phyloP scores from a whole-genome alignment of 148 eudicot species.

The Vaccinium corymbosum region DNA sequence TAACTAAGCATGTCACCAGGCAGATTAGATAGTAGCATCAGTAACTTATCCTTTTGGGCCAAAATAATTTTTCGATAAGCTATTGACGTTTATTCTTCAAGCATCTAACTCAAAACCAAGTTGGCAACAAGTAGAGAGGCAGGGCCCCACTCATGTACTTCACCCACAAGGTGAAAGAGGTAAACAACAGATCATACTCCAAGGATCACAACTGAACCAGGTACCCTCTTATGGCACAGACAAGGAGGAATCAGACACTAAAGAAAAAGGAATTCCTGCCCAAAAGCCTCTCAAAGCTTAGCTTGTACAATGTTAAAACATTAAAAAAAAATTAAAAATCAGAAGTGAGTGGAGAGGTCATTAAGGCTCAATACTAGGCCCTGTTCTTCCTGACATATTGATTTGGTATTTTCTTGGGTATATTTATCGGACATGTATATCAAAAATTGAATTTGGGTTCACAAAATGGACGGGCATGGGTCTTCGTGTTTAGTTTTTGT shows the following conservation, averaged over 20 bases:
- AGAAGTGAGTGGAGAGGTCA: background rate
- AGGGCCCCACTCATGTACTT: background rate
- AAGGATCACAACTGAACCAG: background rate
- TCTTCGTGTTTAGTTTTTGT: too few species aligned
- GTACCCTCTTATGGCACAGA: background rate
- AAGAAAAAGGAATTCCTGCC: background rate
- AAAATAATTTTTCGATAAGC: background rate
- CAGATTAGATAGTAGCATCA: background rate
- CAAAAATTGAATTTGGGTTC: too few species aligned
- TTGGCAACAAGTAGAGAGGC: background rate
- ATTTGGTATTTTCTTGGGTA: too few species aligned
- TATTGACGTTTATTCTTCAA: background rate
- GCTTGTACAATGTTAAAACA: background rate
- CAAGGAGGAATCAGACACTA: background rate
- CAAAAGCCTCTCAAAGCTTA: background rate
- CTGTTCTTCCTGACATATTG: too few species aligned
- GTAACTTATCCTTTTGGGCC: background rate
- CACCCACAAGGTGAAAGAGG: background rate
- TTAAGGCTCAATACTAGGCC: background rate
- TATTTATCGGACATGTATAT: too few species aligned
- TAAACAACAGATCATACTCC: background rate
- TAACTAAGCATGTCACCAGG: background rate
- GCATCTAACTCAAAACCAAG: background rate
- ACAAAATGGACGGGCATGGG: too few species aligned
- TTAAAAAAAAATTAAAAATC: background rate